A percentile compares a stretch with the other conserved stretches of the same genome.
Conservation (phyloP, 2,329 filamentous ascomycete genomes). For the Teratosphaeria nubilosa region DNA sequence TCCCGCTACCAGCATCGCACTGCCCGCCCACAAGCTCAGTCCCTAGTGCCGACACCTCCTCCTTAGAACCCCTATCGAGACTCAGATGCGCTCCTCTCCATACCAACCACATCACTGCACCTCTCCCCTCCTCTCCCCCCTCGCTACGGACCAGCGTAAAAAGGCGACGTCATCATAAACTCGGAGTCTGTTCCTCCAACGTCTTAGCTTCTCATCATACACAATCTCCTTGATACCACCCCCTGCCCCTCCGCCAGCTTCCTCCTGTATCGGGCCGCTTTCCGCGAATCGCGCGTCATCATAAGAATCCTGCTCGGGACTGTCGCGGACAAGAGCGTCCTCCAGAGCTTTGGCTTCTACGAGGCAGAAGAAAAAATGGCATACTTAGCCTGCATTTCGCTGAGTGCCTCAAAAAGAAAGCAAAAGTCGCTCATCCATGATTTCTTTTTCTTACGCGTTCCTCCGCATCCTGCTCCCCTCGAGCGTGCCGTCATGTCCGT, state of each 20-base stretch:
- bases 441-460: neutral
- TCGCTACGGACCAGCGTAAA: constrained; percentile 3
- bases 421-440: neutral
- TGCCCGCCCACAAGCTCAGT: too few relatives aligned
- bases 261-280: neutral
- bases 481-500: constrained; percentile 6
- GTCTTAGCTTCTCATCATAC: neutral
- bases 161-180: constrained; percentile 19
- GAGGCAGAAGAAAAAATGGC: neutral
- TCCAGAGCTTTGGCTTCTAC: neutral
- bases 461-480: neutral
- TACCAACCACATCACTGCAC: neutral
- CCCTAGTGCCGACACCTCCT: too few relatives aligned
- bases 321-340: neutral
- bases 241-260: neutral
- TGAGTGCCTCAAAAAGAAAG: neutral
- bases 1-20: too few relatives aligned
- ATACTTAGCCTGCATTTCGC: neutral
- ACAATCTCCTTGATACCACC: neutral
- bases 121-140: neutral
- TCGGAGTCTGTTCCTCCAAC: constrained; percentile 12
- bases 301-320: neutral
- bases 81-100: too few relatives aligned
- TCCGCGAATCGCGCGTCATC: neutral
- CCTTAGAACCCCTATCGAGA: too few relatives aligned